Evolutionary conservation across 1,284 basidiomycete species (phyloP), one percentile per base, ranked within the genome.

Genomic region (Moesziomyces parantarcticus): DNA sequence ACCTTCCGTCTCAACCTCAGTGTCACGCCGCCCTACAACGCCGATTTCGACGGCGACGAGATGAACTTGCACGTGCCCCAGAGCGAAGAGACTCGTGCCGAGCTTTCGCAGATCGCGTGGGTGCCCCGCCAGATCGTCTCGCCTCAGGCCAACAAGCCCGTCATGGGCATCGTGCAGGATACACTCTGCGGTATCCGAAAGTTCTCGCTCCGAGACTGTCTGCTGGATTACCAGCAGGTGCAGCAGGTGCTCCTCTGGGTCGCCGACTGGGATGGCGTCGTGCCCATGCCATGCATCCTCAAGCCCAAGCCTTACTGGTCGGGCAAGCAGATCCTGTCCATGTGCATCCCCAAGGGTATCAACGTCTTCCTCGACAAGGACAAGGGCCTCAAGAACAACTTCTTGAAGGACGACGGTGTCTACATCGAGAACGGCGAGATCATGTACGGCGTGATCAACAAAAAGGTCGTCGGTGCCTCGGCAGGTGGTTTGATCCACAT

Each of bases 141-240:
- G 11, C 97, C 97, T 0, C 97, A 99, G 88, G 96, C 95, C 53
- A 99, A 99, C 87, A 98, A 98, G 86, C 97, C 97, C 7, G 97
- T 99, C 79, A 99, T 99, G 97, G 97, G 94, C 67, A 99, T 99
- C 76, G 97, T 99, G 32, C 97, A 99, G 85, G 97, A 99, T 84
- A 99, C 96, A 0, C 90, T 99, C 0, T 98, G 95, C 82, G 96
- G 97, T 84, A 90, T 99, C 61, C 92, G 96, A 70, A 99, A 99
- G 86, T 94, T 99, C 82, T 98, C 96, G 0, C 87, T 99, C 13
- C 92, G 96, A 36, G 97, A 99, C 64, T 76, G 75, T 47, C 65
- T 83, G 44, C 62, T 83, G 41, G 81, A 83, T 67, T 83, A 71
- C 53, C 76, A 81, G 8, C 80, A 82, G 55, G 81, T 99, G 4